Evolutionary conservation across 2,329 filamentous ascomycete genomes (phyloP).

Genomic region (Phialemonium atrogriseum): DNA sequence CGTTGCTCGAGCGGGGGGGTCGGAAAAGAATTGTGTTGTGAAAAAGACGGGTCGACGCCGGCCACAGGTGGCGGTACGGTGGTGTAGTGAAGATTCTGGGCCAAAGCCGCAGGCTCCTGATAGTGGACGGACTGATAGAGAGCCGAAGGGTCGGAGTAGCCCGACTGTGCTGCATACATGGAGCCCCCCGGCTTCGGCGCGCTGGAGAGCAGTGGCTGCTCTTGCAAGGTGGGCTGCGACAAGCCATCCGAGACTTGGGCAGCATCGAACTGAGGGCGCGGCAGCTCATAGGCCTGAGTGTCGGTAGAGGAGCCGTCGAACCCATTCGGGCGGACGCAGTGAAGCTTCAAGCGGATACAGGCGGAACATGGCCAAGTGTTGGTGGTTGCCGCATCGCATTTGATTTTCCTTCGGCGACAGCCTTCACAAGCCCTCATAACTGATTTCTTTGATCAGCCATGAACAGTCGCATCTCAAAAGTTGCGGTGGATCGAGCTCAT

Average conservation of each 20-base stretch:
- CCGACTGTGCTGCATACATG: slow-evolving; percentile 40
- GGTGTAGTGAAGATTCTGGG: slow-evolving; percentile 44
- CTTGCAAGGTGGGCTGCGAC: slow-evolving; percentile 30
- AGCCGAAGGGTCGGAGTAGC: slow-evolving; percentile 36
- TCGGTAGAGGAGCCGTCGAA: slow-evolving; percentile 54
- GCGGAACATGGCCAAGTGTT: slow-evolving; percentile 97
- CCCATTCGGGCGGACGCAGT: slow-evolving; percentile 83
- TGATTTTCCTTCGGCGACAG: slow-evolving; percentile 91
- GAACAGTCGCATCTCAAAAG: slow-evolving; percentile 2
- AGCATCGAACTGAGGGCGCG: slow-evolving; percentile 32
- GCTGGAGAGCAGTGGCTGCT: slow-evolving; percentile 33
- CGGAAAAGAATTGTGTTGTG: slow-evolving; percentile 41
- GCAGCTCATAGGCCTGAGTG: slow-evolving; percentile 39
- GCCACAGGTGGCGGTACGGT: slow-evolving; percentile 40
- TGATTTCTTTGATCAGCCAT: slow-evolving; percentile 26
- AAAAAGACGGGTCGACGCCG: slow-evolving; percentile 44
- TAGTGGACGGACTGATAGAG: slow-evolving; percentile 42
- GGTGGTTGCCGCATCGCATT: slow-evolving; percentile 93
- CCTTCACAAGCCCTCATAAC: slow-evolving; percentile 98
- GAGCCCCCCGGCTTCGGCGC: slow-evolving; percentile 29
- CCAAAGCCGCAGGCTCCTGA: slow-evolving; percentile 32
- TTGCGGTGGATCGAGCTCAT: slow-evolving; percentile 18
- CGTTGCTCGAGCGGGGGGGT: slow-evolving; percentile 41
- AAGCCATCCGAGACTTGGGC: slow-evolving; percentile 35
- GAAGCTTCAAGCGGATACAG: slow-evolving; percentile 83